Evolutionary conservation across 2,329 filamentous ascomycete genomes (phyloP), one percentile per base, ranked within the genome.

Genomic region (Aspergillus glaucus): DNA sequence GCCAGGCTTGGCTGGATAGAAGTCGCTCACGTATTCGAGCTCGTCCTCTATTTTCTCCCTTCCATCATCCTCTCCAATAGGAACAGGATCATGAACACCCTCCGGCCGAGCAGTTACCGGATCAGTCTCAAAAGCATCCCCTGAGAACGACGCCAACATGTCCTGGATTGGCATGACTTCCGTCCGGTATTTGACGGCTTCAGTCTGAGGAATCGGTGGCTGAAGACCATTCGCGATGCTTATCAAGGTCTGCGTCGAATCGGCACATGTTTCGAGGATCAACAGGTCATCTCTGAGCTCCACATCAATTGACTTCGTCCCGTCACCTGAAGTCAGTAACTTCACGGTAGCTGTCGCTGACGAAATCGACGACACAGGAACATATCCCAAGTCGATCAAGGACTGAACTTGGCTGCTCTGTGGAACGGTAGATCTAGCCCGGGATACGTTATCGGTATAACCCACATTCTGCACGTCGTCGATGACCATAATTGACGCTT

Each of bases 231-330:
- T 88, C 14, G 91, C 72, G 39, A 95, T 79, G 2, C 80, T 78
- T 46, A 95, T 85, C 12, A 98, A 77, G 0, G 93, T 98, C 65
- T 96, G 90, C 0, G 90, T 97, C 1, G 93, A 98, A 68, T 98
- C 93, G 26, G 93, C 93, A 61, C 94, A 98, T 1, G 91, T 94
- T 68, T 98, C 93, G 6, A 98, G 73, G 30, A 98, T 85, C 46
- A 98, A 76, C 1, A 98, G 77, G 55, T 95, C 86, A 61, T 95
- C 91, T 52, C 82, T 82, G 43, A 97, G 73, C 54, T 95, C 88
- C 1, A 96, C 77, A 56, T 93, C 85, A 12, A 96, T 69, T 37
- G 82, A 79, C 54, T 84, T 86, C 26, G 82, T 77, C 0, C 77
- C 80, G 32, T 74, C 73, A 2, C 75, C 75, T 37, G 78, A 74